Percentiles rank a stretch among this genome's conserved stretches.
These are phyloP conservation scores for Plasmopara viticola DNA, from an alignment of 352 stramenopile genomes.

Conservation along the genomic window DNA sequence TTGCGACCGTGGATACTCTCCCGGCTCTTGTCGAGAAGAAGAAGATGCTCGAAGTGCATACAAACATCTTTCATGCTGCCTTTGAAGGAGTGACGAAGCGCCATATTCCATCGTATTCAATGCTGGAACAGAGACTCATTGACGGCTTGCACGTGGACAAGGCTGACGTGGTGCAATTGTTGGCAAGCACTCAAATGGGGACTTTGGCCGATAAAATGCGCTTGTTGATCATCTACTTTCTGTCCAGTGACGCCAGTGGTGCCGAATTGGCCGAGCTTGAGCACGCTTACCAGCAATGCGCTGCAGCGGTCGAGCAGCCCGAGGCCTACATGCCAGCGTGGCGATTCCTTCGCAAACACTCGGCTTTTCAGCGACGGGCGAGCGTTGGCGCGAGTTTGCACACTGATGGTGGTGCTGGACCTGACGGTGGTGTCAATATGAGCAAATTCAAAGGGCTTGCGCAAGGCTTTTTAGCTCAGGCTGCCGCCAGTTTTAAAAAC, in stretches of 20 bases:
- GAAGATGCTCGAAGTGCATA: slow-evolving; percentile 85
- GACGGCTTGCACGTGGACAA: slow-evolving; percentile 68
- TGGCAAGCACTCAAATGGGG: slow-evolving; percentile 56
- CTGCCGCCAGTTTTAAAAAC: slow-evolving; percentile 80
- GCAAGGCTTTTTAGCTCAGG: slow-evolving; percentile 75
- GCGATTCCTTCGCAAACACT: slow-evolving; percentile 80
- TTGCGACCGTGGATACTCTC: slow-evolving; percentile 77
- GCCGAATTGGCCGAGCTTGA: slow-evolving; percentile 76
- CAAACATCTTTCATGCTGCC: slow-evolving; percentile 82
- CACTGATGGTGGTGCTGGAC: slow-evolving; percentile 19
- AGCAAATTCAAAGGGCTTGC: slow-evolving; percentile 83
- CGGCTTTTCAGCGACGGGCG: slow-evolving; percentile 71
- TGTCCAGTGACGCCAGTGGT: slow-evolving; percentile 61
- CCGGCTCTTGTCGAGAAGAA: slow-evolving; percentile 82
- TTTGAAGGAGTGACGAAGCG: slow-evolving; percentile 74
- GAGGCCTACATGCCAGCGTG: slow-evolving; percentile 53
- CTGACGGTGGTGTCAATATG: slow-evolving; percentile 48
- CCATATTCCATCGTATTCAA: slow-evolving; percentile 78
- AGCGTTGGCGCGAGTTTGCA: slow-evolving; percentile 53
- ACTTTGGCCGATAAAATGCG: slow-evolving; percentile 76
- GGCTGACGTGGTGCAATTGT: slow-evolving; percentile 60
- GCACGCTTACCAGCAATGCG: slow-evolving; percentile 58
- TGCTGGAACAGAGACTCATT: slow-evolving; percentile 85
- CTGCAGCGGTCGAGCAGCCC: slow-evolving; percentile 20
- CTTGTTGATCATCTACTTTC: slow-evolving; percentile 85